Evolutionary conservation across 768 basidiomycete species (phyloP), one percentile per base, ranked within the genome.

Genomic region (Pseudohyphozyma bogoriensis): DNA sequence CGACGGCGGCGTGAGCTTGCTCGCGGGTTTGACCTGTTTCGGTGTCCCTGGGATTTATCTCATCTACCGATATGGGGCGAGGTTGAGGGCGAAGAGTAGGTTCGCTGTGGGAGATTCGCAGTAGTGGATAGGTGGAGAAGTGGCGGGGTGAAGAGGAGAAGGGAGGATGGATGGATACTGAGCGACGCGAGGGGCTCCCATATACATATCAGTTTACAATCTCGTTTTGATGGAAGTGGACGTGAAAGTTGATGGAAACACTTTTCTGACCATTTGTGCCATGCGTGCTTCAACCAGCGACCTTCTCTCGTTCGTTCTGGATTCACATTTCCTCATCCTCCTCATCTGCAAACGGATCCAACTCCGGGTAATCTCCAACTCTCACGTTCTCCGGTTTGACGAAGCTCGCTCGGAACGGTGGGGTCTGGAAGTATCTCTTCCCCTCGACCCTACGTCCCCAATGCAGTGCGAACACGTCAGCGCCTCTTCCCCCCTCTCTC

Each of bases 401-500:
- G 72, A 97, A 95, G 3, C 85, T 83, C 0, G 91, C 93, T 58
- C 85, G 83, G 50, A 83, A 84, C 12, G 82, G 81, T 47, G 74
- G 76, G 72, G 89, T 90, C 12, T 80, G 78, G 71, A 96, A 97
- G 71, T 95, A 96, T n/a, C 78, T 77, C 63, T 83, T 82, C 1
- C 87, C 89, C 69, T 89, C 80, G 4, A 93, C 85, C 1, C 91
- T 93, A n/a, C n/a, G n/a, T n/a, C n/a, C n/a, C n/a, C n/a, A n/a
- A n/a, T n/a, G n/a, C n/a, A n/a, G n/a, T n/a, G 56, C 16, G 22
- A 9, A 26, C 1, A 2, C 18, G 15, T 22, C 33, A 51, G 10
- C 18, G 36, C 29, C 18, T 53, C 40, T 52, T 52, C 11, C 13
- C 10, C 24, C 37, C 18, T 24, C 22, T 33, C 46, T 55, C 16